Evolutionary conservation across 495 filamentous ascomycete genomes (phyloP).

Genomic region (Terfezia boudieri): DNA sequence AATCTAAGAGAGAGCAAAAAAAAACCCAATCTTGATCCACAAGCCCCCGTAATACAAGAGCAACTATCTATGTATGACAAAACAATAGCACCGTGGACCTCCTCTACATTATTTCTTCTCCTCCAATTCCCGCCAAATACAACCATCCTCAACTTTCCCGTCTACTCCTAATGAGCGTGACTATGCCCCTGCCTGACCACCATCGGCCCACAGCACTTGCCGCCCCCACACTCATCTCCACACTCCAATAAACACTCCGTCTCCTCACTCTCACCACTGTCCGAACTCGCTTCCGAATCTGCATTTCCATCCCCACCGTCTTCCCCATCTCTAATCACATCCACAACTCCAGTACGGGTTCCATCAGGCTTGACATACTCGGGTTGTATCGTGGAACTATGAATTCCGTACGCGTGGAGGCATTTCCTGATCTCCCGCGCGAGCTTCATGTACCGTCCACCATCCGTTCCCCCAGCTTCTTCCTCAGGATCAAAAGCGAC

Average conservation of each 20-base stretch:
- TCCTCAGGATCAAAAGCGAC: constrained; percentile 44
- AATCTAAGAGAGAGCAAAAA: too few species aligned
- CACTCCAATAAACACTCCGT: constrained; percentile 59
- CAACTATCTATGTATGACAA: too few species aligned
- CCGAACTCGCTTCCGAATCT: constrained; percentile 3
- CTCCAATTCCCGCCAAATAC: too few species aligned
- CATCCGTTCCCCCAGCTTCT: constrained; percentile 39
- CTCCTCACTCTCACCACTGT: constrained; percentile 26
- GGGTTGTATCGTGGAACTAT: constrained; percentile 94
- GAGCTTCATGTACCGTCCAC: constrained; percentile 71
- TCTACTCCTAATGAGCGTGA: neutral
- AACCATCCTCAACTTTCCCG: too few species aligned
- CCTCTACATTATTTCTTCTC: too few species aligned
- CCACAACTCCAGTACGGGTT: constrained; percentile 17
- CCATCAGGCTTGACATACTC: constrained; percentile 53
- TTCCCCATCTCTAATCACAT: constrained; percentile 10
- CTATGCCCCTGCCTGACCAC: neutral
- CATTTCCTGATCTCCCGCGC: constrained; percentile 58
- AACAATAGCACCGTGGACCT: too few species aligned
- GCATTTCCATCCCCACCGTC: constrained; percentile 14
- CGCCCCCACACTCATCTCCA: constrained; percentile 52
- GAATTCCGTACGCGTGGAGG: constrained; percentile 86
- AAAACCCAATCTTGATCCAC: too few species aligned
- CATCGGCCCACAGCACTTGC: constrained; percentile 40
- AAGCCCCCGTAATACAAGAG: too few species aligned